phyloP scores from a whole-genome alignment of 768 basidiomycete genomes.

The Lactifluus volemus region DNA sequence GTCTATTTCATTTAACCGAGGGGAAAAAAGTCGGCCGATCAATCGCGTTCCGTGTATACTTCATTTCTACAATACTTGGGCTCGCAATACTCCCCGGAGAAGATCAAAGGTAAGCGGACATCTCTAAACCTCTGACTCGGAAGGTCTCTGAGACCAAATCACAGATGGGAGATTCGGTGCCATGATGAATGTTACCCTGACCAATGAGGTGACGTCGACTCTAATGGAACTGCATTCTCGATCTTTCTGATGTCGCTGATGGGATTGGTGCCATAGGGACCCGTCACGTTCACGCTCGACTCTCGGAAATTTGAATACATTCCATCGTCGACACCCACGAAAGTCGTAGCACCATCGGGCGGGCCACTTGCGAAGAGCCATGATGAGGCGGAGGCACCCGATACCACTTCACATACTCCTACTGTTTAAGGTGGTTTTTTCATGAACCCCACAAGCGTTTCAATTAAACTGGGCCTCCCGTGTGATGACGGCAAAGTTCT shows the following conservation, averaged over 20 bases:
- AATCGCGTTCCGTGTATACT: slow-evolving; percentile 61
- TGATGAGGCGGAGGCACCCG: background rate
- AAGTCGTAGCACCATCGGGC: background rate
- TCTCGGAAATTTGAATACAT: slow-evolving; percentile 71
- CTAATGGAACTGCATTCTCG: background rate
- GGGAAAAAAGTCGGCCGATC: slow-evolving; percentile 45
- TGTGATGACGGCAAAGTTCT: too few species aligned
- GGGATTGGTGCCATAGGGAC: slow-evolving; percentile 43
- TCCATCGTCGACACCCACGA: background rate
- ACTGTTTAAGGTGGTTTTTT: too few species aligned
- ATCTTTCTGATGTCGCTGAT: slow-evolving; percentile 6
- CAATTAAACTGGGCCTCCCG: too few species aligned
- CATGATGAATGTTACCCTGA: slow-evolving; percentile 88
- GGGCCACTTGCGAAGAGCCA: background rate
- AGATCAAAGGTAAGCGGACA: slow-evolving; percentile 57
- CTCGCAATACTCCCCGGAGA: slow-evolving; percentile 58
- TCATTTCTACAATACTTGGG: slow-evolving; percentile 64
- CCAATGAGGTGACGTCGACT: slow-evolving; percentile 62
- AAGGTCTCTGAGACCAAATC: slow-evolving; percentile 11
- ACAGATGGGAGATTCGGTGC: slow-evolving; percentile 91
- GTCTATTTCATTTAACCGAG: background rate
- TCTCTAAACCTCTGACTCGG: background rate
- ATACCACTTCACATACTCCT: background rate
- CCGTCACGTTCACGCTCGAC: slow-evolving; percentile 79
- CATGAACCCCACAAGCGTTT: too few species aligned